These are phyloP conservation scores for Phytopythium kandeliae DNA, from an alignment of 352 stramenopile genomes.

Conservation along the genomic window DNA sequence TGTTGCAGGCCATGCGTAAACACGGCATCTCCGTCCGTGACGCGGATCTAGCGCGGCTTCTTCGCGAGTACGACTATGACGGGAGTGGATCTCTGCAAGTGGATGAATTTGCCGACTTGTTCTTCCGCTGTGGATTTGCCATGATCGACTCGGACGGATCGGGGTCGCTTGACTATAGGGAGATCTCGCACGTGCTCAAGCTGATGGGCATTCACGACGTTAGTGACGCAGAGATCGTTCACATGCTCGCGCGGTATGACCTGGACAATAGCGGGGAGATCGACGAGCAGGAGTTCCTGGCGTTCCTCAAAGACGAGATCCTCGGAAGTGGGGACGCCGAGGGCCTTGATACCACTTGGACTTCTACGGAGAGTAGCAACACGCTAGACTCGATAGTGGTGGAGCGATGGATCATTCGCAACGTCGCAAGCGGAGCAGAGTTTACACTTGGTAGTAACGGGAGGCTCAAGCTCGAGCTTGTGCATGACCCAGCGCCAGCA, in stretches of 20 bases:
- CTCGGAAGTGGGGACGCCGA: constrained; percentile 12
- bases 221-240: constrained; percentile 27
- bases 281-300: constrained; percentile 63
- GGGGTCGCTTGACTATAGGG: constrained; percentile 35
- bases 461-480: constrained; percentile 31
- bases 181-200: constrained; percentile 46
- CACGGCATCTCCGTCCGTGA: constrained; percentile 34
- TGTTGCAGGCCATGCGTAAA: constrained; percentile 21
- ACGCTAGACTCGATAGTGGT: constrained; percentile 4
- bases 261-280: constrained; percentile 68
- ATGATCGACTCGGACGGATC: constrained; percentile 59
- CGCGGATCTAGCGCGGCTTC: constrained; percentile 18
- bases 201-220: constrained; percentile 43
- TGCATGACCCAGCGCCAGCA: constrained; percentile 1
- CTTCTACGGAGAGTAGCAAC: neutral
- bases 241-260: constrained; percentile 59
- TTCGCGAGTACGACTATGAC: constrained; percentile 57
- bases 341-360: neutral
- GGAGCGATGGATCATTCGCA: constrained; percentile 8
- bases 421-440: constrained; percentile 16
- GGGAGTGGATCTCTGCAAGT: constrained; percentile 30
- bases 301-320: constrained; percentile 64
- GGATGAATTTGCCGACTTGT: constrained; percentile 52
- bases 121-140: constrained; percentile 45
- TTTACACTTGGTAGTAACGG: constrained; percentile 40